Percentiles rank a stretch among this genome's conserved stretches.
Evolutionary conservation across 2,329 filamentous ascomycete species (phyloP).

Genomic region (Penicillium aurantiogriseum): DNA sequence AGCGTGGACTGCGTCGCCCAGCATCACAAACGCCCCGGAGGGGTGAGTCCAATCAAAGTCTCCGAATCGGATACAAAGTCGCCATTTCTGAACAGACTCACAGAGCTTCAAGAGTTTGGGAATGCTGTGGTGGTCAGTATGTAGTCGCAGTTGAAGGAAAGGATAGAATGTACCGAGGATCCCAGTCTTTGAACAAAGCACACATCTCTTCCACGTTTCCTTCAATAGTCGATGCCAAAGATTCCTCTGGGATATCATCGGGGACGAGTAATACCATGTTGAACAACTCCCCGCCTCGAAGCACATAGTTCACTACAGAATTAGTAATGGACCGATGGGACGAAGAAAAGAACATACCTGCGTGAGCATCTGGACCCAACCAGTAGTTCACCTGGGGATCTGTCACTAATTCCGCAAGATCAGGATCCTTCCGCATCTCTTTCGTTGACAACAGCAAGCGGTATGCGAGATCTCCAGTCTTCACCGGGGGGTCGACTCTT

Average conservation of each 20-base stretch:
- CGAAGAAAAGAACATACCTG: constrained; percentile 22
- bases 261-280: constrained; percentile 62
- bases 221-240: constrained; percentile 47
- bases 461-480: constrained; percentile 58
- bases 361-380: constrained; percentile 54
- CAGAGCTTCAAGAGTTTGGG: constrained; percentile 58
- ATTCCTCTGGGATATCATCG: constrained; percentile 58
- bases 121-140: constrained; percentile 33
- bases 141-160: accelerated
- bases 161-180: constrained; percentile 42
- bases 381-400: constrained; percentile 55
- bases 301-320: constrained; percentile 54
- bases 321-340: not conserved
- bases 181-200: constrained; percentile 57
- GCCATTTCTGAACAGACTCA: constrained; percentile 61
- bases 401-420: constrained; percentile 46
- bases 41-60: constrained; percentile 59
- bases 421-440: constrained; percentile 49
- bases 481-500: constrained; percentile 45
- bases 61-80: constrained; percentile 56
- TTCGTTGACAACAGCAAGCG: constrained; percentile 51
- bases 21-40: constrained; percentile 56
- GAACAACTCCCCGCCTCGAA: constrained; percentile 50
- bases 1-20: constrained; percentile 65
- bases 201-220: constrained; percentile 56